Evolutionary conservation across 139 green algal species (phyloP).

Genomic region (Astrephomene gubernaculifera): DNA sequence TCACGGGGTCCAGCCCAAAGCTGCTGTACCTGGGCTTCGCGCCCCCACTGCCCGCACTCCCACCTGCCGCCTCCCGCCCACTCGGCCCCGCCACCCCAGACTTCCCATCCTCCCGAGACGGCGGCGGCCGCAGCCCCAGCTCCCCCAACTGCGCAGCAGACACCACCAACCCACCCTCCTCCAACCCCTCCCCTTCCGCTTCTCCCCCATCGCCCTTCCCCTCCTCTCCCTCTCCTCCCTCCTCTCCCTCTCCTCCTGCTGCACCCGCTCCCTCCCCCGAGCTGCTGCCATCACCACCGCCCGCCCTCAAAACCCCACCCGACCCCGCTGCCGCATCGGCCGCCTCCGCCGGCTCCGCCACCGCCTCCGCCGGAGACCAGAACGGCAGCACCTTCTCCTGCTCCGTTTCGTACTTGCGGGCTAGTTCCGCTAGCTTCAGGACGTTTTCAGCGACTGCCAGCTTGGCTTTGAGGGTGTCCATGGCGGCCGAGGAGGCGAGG

Average conservation of each 20-base stretch:
- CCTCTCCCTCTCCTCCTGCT: not conserved
- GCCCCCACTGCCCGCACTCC: not conserved
- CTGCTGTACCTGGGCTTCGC: conserved; percentile 28
- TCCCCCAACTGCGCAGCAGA: conserved; percentile 17
- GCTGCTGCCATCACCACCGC: too few species aligned
- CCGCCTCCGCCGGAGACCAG: conserved; percentile 56
- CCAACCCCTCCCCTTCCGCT: not conserved
- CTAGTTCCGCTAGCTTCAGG: conserved; percentile 84
- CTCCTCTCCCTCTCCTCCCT: not conserved
- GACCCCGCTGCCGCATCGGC: not conserved
- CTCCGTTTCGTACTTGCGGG: conserved; percentile 84
- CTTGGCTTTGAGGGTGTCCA: conserved; percentile 42
- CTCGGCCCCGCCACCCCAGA: not conserved
- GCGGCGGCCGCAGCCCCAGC: conserved; percentile 31
- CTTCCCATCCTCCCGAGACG: not conserved
- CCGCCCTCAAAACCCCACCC: too few species aligned
- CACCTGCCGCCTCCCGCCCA: not conserved
- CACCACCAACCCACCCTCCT: not conserved
- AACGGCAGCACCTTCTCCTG: conserved; percentile 85
- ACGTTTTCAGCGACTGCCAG: conserved; percentile 73
- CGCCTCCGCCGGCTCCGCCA: conserved; percentile 5
- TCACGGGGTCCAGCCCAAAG: conserved; percentile 52
- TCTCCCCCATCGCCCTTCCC: too few species aligned
- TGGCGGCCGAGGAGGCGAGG: conserved; percentile 54
- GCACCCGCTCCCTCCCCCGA: not conserved